Conservation (phyloP, 768 basidiomycete species). For the Lactarius tabidus region DNA sequence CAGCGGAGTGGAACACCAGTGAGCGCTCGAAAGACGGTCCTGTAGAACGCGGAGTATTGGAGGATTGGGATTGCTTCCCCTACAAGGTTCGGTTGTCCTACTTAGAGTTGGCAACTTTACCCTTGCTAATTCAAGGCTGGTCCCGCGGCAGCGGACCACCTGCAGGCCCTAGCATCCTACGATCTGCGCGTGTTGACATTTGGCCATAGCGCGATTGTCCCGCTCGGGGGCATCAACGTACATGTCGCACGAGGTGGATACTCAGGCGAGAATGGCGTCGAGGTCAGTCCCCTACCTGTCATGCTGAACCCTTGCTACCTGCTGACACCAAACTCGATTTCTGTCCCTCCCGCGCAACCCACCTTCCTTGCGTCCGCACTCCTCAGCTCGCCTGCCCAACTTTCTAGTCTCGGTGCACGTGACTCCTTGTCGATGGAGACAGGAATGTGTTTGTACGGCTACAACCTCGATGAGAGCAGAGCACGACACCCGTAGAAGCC, state of each 20-base stretch:
- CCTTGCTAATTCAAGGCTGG: slow-evolving; percentile 41
- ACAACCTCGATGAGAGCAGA: slow-evolving; percentile 90
- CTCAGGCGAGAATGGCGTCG: slow-evolving; percentile 98
- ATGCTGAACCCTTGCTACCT: not conserved
- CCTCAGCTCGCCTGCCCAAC: slow-evolving; percentile 62
- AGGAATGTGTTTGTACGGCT: slow-evolving; percentile 94
- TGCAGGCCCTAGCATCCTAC: slow-evolving; percentile 72
- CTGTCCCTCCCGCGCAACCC: slow-evolving; percentile 76
- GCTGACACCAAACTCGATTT: slow-evolving; percentile 52
- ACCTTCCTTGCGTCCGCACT: slow-evolving; percentile 64
- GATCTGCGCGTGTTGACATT: slow-evolving; percentile 77
- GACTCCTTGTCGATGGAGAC: slow-evolving; percentile 95
- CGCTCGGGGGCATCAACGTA: slow-evolving; percentile 71
- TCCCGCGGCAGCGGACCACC: slow-evolving; percentile 73
- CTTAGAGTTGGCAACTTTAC: not conserved
- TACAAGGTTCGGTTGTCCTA: slow-evolving; percentile 70
- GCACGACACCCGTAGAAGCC: slow-evolving; percentile 83
- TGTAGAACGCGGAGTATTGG: slow-evolving; percentile 78
- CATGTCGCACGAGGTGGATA: slow-evolving; percentile 95
- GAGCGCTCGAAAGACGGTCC: slow-evolving; percentile 47
- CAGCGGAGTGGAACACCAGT: slow-evolving; percentile 74
- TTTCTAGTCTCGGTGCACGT: slow-evolving; percentile 87
- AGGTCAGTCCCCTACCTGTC: slow-evolving; percentile 45
- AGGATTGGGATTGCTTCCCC: slow-evolving; percentile 82
- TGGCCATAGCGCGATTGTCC: slow-evolving; percentile 76